phyloP scores from a whole-genome alignment of 2,329 filamentous ascomycete species.

The Alternaria burnsii region DNA sequence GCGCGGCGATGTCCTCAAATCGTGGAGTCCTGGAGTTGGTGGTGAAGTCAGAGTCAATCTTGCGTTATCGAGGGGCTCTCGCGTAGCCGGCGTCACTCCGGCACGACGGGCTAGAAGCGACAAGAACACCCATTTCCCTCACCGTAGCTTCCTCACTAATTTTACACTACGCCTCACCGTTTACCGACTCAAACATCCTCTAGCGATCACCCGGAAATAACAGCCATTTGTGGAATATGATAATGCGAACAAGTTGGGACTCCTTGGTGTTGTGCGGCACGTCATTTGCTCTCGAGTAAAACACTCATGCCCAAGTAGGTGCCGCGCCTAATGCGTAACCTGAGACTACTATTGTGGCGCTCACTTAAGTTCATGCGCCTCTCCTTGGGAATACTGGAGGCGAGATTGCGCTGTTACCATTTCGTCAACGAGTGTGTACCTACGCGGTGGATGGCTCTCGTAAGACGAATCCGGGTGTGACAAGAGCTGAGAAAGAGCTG shows the following conservation, averaged over 20 bases:
- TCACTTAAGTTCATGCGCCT: constrained; percentile 21
- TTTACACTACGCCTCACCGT: not conserved
- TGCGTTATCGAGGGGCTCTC: constrained; percentile 5
- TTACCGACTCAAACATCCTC: not conserved
- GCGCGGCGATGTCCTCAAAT: not conserved
- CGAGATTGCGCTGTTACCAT: constrained; percentile 25
- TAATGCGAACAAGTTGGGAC: constrained; percentile 4
- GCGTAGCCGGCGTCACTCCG: constrained; percentile 14
- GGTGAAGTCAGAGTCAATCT: not conserved
- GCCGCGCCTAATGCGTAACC: constrained; percentile 18
- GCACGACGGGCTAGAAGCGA: constrained; percentile 2
- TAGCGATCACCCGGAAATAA: constrained; percentile 9
- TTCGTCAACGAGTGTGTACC: constrained; percentile 3
- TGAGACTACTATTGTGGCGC: constrained; percentile 22
- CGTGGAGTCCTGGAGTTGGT: not conserved
- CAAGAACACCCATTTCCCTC: constrained; percentile 5
- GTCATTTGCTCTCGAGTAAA: constrained; percentile 21
- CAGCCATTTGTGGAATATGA: constrained; percentile 15
- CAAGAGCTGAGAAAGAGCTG: constrained; percentile 12
- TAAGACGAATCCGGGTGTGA: not conserved
- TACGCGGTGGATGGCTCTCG: not conserved
- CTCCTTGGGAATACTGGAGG: constrained; percentile 16
- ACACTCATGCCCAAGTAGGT: constrained; percentile 10
- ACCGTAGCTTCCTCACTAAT: not conserved
- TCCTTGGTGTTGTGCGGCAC: constrained; percentile 23